Evolutionary conservation across 768 basidiomycete species (phyloP).

Genomic region (Mycena olivaceomarginata): DNA sequence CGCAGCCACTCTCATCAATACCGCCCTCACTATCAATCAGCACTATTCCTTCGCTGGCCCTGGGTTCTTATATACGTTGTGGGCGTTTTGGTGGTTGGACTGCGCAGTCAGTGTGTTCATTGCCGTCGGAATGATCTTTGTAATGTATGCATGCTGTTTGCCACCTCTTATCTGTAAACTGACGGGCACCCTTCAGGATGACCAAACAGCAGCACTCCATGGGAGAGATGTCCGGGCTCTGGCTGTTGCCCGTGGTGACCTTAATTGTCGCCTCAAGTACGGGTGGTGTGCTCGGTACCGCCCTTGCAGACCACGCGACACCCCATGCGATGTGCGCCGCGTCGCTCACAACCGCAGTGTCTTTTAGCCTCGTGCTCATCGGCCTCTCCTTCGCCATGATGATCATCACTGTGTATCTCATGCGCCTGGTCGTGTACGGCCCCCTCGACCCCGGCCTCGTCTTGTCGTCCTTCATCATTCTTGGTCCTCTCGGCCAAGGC

Average conservation of each 20-base stretch:
- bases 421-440: constrained; percentile 70
- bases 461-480: constrained; percentile 71
- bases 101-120: constrained; percentile 66
- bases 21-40: constrained; percentile 62
- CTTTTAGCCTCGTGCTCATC: constrained; percentile 53
- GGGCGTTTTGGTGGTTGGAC: constrained; percentile 83
- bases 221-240: constrained; percentile 67
- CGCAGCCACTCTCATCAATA: constrained; percentile 69
- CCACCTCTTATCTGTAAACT: background rate
- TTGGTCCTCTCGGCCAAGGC: constrained; percentile 78
- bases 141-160: constrained; percentile 37
- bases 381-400: constrained; percentile 72
- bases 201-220: constrained; percentile 71
- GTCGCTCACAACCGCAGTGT: constrained; percentile 66
- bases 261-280: constrained; percentile 76
- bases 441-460: constrained; percentile 61
- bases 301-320: constrained; percentile 60
- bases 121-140: constrained; percentile 46
- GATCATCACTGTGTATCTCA: constrained; percentile 72
- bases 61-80: constrained; percentile 69
- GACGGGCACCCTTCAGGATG: constrained; percentile 61
- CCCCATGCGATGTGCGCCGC: constrained; percentile 54
- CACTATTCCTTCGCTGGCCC: constrained; percentile 68
- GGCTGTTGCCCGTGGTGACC: constrained; percentile 79
- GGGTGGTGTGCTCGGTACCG: constrained; percentile 69